Base-by-base conservation (phyloP, 768 basidiomycete genomes). In the Pulveroboletus ravenelii region DNA sequence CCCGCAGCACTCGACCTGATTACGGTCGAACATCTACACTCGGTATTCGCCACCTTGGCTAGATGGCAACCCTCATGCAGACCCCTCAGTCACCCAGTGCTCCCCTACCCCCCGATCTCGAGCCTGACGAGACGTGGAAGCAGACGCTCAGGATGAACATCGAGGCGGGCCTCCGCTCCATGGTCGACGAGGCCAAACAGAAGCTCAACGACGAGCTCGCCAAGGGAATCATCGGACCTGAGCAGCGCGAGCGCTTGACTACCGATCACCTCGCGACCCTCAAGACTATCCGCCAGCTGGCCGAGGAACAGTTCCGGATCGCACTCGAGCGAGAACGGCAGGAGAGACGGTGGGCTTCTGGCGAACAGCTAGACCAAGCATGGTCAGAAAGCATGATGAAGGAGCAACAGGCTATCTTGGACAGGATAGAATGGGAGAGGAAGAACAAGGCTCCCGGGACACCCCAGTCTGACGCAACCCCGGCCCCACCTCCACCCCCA, bases 181-280 rank as follows among this genome's bases (percentile, higher is more conserved):
- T 65, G 55, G 75, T 85, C 53, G 76, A 82, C 48, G 85, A 85
- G 52, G 80, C 87, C 15, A 82, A 82, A 67, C 75, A 79, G 50
- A 80, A 78, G 51, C 66, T 80, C 34, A 73, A 80, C 32, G 65
- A 70, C 15, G 75, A 80, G 62, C 69, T 88, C 12, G 72, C 73
- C 60, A 65, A 75, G 15, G 35, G 15, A 0, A 4, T 35, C 35
- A 35, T 35, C 35, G 35, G 15, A 2, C 35, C 35, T 1, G 15
- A 35, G 14, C 56, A 66, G 41, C 69, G 74, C 6, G 66, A 74
- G 14, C 66, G 63, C 15, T 58, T 79, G 32, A 58, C 56, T 56
- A 46, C 61, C 0, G 74, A 80, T 36, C 74, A 76, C 57, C 55
- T 67, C 17, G 58, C 64, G 0, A 62, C 73, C 4, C 74, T 82